Base-by-base conservation (phyloP, 805 yeast species). In the Lachancea sp. region DNA sequence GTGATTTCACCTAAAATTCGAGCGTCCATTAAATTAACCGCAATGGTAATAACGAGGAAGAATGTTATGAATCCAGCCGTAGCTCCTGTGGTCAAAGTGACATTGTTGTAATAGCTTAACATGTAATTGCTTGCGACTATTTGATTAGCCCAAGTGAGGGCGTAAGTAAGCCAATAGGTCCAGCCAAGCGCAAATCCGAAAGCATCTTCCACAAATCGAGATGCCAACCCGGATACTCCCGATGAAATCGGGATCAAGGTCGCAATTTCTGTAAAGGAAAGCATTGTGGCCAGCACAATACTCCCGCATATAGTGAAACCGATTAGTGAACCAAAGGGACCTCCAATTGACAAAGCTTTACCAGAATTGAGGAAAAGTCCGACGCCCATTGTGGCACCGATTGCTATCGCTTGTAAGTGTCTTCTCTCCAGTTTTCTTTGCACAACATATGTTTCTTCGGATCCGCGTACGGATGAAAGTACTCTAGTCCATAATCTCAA, bases 1-100 rank as follows among this genome's bases (percentile, higher is more conserved):
- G 83, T 87, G 22, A 83, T 64, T 49, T 84, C 90, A 0, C 92
- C 94, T 57, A 80, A 80, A 2, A 80, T 69, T 36, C 83, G 67
- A 4, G 83, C 87, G 56, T 81, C 86, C 40, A 81, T 64, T 39
- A 85, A 60, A 52, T 83, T 84, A 36, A 78, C 66, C 2, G 63
- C 40, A 1, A 77, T 48, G 0, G 75, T 64, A 15, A 69, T 48
- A 0, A 69, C 42, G 28, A 83, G 66, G 44, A 80, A 72, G 12
- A 85, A 67, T 0, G 85, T 61, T 2, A 83, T 71, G 65, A 87
- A 85, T 12, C 82, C 87, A 3, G 83, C 84, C 1, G 75, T 62
- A 7, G 68, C 56, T 3, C 67, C 63, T n/a, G 59, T 50, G 0
- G 80, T 72, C 8, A 78, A 65, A n/a, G 74, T 54, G 31, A 83